These are phyloP conservation scores for Teratosphaeria destructans DNA, from an alignment of 2,329 filamentous ascomycete genomes.

Conservation along the genomic window DNA sequence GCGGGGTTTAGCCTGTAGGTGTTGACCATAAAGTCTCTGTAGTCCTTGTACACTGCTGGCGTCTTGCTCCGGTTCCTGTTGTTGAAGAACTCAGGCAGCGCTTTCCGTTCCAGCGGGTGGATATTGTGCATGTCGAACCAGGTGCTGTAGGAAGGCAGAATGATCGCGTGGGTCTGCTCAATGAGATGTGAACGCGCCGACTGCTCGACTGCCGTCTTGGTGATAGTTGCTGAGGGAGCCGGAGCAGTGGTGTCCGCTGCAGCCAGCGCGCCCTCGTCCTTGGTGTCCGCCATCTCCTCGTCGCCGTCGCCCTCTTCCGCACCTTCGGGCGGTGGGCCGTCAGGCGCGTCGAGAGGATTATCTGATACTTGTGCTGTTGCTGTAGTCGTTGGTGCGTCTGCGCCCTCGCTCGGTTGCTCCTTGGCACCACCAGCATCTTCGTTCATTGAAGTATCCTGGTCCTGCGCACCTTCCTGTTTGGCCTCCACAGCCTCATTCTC, in stretches of 20 bases:
- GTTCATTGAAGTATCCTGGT: constrained; percentile 24
- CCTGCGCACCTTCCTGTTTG: constrained; percentile 17
- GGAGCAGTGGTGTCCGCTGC: constrained; percentile 30
- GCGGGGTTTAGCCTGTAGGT: constrained; percentile 92
- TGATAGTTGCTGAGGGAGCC: constrained; percentile 40
- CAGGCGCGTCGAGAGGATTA: constrained; percentile 25
- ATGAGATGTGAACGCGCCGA: constrained; percentile 86
- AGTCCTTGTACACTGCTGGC: constrained; percentile 93
- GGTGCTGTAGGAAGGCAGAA: constrained; percentile 91
- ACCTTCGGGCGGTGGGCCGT: constrained; percentile 47
- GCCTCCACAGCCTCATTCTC: constrained; percentile 25
- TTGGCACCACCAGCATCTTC: constrained; percentile 19
- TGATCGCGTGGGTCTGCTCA: constrained; percentile 87
- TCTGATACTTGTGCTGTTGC: constrained; percentile 19
- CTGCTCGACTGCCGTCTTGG: constrained; percentile 72
- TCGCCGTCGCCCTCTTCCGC: constrained; percentile 22
- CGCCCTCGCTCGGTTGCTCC: constrained; percentile 7
- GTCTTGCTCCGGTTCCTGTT: constrained; percentile 97
- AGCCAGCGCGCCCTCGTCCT: constrained; percentile 24
- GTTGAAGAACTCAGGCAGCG: constrained; percentile 97
- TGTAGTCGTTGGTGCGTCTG: constrained; percentile 21
- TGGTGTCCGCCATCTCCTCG: constrained; percentile 51
- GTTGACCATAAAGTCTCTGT: constrained; percentile 99
- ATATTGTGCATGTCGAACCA: constrained; percentile 98
- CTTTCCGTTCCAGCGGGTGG: constrained; percentile 85